Percentiles rank a stretch among this genome's conserved stretches.
These are phyloP conservation scores for Cardamine occulta DNA, from an alignment of 345 rosid genomes.

Conservation along the genomic window DNA sequence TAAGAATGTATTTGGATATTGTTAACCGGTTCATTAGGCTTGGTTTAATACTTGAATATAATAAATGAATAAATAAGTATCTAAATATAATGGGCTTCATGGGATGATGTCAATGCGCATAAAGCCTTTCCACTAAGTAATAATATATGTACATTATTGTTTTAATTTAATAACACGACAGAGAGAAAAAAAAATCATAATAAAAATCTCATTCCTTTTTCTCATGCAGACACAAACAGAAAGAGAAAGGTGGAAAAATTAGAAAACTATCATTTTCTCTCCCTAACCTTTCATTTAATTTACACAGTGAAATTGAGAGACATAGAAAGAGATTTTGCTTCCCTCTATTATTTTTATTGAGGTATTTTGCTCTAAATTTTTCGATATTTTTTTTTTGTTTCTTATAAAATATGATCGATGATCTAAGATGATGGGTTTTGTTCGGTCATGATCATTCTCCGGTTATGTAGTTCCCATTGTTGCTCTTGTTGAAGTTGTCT, in stretches of 20 bases:
- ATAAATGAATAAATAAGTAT: not conserved
- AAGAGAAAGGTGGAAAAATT: constrained; percentile 29
- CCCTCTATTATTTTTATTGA: not conserved
- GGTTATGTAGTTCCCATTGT: constrained; percentile 58
- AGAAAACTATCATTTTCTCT: constrained; percentile 37
- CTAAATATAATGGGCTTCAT: not conserved
- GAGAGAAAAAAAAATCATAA: not conserved
- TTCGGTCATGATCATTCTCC: constrained; percentile 47
- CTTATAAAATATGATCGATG: constrained; percentile 45
- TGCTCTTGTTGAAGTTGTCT: constrained; percentile 61
- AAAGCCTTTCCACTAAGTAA: constrained; percentile 20
- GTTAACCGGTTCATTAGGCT: not conserved
- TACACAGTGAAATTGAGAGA: constrained; percentile 39
- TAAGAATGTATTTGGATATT: not conserved
- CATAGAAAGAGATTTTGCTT: constrained; percentile 3
- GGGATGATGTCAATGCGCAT: constrained; percentile 23
- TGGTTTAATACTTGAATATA: not conserved
- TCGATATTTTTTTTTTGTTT: not conserved
- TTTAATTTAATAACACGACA: constrained; percentile 25
- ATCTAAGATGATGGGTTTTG: constrained; percentile 51
- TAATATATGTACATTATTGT: not conserved
- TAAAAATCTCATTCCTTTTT: not conserved
- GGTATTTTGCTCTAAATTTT: constrained; percentile 5
- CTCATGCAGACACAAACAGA: constrained; percentile 7
- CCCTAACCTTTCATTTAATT: constrained; percentile 30